Percentiles rank a stretch among this genome's conserved stretches.
phyloP scores from a whole-genome alignment of 202 grass and related monocot genomes.

The Carex sylvatica region DNA sequence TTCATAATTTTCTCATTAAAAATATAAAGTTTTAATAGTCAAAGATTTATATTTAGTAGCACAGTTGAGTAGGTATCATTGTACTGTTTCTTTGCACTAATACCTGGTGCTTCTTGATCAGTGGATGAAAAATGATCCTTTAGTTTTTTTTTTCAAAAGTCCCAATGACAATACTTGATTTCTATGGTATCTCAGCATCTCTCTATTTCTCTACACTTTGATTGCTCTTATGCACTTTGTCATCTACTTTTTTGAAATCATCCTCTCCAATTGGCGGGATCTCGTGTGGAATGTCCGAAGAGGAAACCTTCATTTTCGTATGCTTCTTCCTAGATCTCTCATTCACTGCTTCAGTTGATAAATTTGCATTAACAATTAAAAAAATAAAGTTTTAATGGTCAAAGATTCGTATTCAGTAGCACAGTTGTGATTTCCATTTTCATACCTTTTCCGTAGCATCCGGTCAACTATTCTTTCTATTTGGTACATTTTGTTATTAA shows the following conservation, averaged over 20 bases:
- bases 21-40: too few species aligned
- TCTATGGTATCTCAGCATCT: background rate
- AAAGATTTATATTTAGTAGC: too few species aligned
- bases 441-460: background rate
- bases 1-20: too few species aligned
- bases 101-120: background rate
- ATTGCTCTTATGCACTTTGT: slow-evolving; percentile 9
- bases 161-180: background rate
- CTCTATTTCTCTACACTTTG: background rate
- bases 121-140: background rate
- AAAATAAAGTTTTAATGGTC: background rate
- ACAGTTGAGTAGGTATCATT: background rate
- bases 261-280: slow-evolving; percentile 28
- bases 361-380: background rate
- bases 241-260: slow-evolving; percentile 18
- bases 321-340: slow-evolving; percentile 28
- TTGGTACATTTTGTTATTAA: background rate
- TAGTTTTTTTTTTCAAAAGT: background rate
- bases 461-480: background rate
- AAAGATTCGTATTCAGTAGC: background rate
- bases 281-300: slow-evolving; percentile 19
- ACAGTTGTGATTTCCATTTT: background rate
- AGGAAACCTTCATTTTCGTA: slow-evolving; percentile 32
- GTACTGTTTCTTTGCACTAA: background rate
- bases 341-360: slow-evolving; percentile 27